These are phyloP conservation scores for Aechmea fasciata DNA, from an alignment of 176 grass and related monocot genomes.

Conservation along the genomic window DNA sequence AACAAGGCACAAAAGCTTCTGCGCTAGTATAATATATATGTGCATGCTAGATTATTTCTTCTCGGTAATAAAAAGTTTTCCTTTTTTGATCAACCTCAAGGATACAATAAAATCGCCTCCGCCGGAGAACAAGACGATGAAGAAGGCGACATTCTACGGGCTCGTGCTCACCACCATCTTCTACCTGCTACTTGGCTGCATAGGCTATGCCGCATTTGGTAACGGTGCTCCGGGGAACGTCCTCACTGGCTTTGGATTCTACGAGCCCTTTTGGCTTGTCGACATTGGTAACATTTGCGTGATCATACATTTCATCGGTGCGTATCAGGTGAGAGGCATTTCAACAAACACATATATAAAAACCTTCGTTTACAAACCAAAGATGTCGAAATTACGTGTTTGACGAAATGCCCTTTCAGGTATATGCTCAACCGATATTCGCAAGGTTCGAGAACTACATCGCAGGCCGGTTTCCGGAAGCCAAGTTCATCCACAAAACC, in stretches of 20 bases:
- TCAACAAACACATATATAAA: too few species aligned
- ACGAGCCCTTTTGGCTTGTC: constrained; percentile 93
- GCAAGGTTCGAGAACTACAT: constrained; percentile 68
- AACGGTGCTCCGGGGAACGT: constrained; percentile 74
- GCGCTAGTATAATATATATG: too few species aligned
- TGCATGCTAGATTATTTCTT: too few species aligned
- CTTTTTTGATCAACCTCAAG: constrained; percentile 4
- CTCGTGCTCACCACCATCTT: constrained; percentile 68
- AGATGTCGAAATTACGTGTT: too few species aligned
- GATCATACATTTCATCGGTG: constrained; percentile 81
- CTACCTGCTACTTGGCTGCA: constrained; percentile 73
- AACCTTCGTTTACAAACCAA: too few species aligned
- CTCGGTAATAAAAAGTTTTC: background rate
- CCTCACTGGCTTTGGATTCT: constrained; percentile 71
- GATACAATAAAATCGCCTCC: constrained; percentile 72
- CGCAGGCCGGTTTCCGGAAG: constrained; percentile 56
- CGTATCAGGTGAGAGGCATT: constrained; percentile 48
- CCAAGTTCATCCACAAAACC: constrained; percentile 72
- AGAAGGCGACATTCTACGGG: constrained; percentile 49
- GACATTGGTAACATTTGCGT: constrained; percentile 90
- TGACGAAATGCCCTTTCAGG: constrained; percentile 14
- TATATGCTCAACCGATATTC: constrained; percentile 94
- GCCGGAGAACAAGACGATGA: constrained; percentile 80
- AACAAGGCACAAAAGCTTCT: too few species aligned
- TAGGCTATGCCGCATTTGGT: constrained; percentile 81